Evolutionary conservation across 345 rosid species (phyloP).

Genomic region (Brassica nigra): DNA sequence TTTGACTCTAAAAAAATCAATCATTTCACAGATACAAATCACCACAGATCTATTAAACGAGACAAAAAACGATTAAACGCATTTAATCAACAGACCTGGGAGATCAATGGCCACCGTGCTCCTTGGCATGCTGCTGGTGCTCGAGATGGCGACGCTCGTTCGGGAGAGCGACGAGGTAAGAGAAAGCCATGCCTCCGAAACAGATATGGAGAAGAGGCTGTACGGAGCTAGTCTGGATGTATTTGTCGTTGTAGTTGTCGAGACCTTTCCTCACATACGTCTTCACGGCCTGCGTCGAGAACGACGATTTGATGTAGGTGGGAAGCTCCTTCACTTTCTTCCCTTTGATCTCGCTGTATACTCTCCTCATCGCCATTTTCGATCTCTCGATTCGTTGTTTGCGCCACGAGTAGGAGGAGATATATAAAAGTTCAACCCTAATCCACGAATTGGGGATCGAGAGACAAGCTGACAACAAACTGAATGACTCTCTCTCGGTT

Average conservation of each 20-base stretch:
- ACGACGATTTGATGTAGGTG: conserved; percentile 64
- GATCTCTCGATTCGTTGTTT: conserved; percentile 15
- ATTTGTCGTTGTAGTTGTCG: conserved; percentile 77
- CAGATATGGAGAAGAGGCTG: conserved; percentile 77
- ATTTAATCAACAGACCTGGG: neutral
- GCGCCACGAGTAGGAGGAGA: conserved; percentile 1
- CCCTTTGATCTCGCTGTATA: conserved; percentile 75
- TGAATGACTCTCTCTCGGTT: neutral
- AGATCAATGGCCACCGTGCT: conserved; percentile 68
- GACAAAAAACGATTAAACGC: neutral
- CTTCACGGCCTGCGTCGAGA: conserved; percentile 55
- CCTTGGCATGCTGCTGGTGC: conserved; percentile 82
- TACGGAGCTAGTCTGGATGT: conserved; percentile 76
- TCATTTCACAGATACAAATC: neutral
- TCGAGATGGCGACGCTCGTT: conserved; percentile 93
- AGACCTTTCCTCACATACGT: conserved; percentile 53
- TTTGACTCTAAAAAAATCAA: neutral
- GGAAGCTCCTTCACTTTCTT: conserved; percentile 84
- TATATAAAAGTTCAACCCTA: conserved; percentile 31
- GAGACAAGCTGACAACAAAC: neutral
- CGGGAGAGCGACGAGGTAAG: conserved; percentile 90
- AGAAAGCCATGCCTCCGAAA: conserved; percentile 72
- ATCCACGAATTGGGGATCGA: conserved; percentile 38
- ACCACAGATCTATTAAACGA: neutral
- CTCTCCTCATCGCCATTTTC: conserved; percentile 69